Conservation (phyloP, 352 stramenopile genomes). For the Globisporangium sylvaticum region DNA sequence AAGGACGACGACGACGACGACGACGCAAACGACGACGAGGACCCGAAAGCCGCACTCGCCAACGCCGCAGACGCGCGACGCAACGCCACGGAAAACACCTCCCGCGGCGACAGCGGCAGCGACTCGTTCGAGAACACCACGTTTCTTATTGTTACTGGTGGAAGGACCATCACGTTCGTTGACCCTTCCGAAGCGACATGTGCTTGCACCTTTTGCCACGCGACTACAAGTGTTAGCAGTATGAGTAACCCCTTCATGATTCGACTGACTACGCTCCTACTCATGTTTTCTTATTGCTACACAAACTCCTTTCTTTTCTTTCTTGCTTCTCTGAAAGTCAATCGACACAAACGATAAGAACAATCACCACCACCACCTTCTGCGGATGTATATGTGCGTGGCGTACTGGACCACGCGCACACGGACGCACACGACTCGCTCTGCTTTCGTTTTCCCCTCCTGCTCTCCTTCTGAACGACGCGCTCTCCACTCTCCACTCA, state of each 20-base stretch:
- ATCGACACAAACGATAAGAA: too few species aligned
- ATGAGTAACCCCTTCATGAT: neutral
- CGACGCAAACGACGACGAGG: neutral
- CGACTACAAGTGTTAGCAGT: neutral
- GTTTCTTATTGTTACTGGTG: neutral
- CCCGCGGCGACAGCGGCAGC: conserved; percentile 17
- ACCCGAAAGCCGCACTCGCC: too few species aligned
- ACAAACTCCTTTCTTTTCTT: too few species aligned
- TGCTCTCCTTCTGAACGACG: too few species aligned
- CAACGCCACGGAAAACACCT: conserved; percentile 18
- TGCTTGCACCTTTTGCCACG: neutral
- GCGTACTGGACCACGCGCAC: too few species aligned
- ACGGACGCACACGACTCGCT: too few species aligned
- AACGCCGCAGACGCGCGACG: conserved; percentile 13
- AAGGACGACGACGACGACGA: conserved; percentile 1
- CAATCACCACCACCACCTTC: too few species aligned
- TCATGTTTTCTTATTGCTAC: neutral
- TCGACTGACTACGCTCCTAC: neutral
- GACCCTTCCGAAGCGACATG: too few species aligned
- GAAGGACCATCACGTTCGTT: neutral
- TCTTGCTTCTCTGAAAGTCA: too few species aligned
- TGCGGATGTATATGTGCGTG: too few species aligned
- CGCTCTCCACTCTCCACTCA: too few species aligned
- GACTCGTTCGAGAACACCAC: conserved; percentile 24
- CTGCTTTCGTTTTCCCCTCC: too few species aligned